These are phyloP conservation scores for Monosporascus sp. DNA, from an alignment of 2,329 filamentous ascomycete genomes.

Conservation along the genomic window DNA sequence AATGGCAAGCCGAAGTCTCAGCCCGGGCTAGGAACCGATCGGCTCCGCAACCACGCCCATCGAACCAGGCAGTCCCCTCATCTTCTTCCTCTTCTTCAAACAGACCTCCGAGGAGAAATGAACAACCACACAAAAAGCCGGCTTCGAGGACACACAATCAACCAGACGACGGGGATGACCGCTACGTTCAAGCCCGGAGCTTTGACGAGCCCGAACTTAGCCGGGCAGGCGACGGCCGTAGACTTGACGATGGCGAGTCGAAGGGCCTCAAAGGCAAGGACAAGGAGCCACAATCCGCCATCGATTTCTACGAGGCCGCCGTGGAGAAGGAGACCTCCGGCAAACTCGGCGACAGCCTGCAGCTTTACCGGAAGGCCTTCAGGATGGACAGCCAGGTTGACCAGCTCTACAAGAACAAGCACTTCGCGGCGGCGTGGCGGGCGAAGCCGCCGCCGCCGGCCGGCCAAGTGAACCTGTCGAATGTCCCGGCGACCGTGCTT, in stretches of 20 bases:
- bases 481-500: slow-evolving; percentile 46
- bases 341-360: slow-evolving; percentile 81
- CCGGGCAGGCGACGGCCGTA: slow-evolving; percentile 11
- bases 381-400: slow-evolving; percentile 84
- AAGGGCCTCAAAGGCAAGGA: slow-evolving; percentile 13
- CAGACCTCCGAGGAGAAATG: slow-evolving; percentile 13
- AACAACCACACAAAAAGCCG: slow-evolving; percentile 14
- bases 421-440: slow-evolving; percentile 64
- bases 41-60: slow-evolving; percentile 9
- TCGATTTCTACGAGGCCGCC: slow-evolving; percentile 90
- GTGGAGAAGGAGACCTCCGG: slow-evolving; percentile 84
- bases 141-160: slow-evolving; percentile 6
- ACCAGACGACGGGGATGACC: slow-evolving; percentile 24
- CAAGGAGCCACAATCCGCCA: slow-evolving; percentile 47
- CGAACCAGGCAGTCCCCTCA: slow-evolving; percentile 10
- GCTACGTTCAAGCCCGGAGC: slow-evolving; percentile 20
- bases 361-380: slow-evolving; percentile 85
- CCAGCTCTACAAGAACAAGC: slow-evolving; percentile 81
- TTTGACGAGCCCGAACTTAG: slow-evolving; percentile 27
- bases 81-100: slow-evolving; percentile 13
- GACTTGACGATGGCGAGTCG: slow-evolving; percentile 8
- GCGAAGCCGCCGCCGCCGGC: slow-evolving; percentile 37
- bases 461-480: slow-evolving; percentile 26
- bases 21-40: slow-evolving; percentile 31
- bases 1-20: slow-evolving; percentile 79